Conservation (phyloP, 2,329 filamentous ascomycete genomes). For the Rutstroemia sp. region DNA sequence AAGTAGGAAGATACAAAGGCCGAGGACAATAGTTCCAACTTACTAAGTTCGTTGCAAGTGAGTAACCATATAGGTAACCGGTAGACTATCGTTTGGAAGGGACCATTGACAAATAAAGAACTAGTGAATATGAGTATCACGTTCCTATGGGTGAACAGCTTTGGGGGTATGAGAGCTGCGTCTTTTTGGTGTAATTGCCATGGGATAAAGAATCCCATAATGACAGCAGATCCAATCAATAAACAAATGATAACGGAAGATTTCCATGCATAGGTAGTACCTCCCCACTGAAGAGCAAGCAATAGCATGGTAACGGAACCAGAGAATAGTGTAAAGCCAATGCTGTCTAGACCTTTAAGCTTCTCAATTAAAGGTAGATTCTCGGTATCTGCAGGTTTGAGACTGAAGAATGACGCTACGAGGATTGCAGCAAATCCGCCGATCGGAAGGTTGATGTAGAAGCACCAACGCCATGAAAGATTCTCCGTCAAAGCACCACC, state of each 20-base stretch:
- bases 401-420: not conserved
- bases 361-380: not conserved
- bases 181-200: not conserved
- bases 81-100: constrained; percentile 34
- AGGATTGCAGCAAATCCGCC: constrained; percentile 18
- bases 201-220: constrained; percentile 20
- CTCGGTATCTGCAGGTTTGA: not conserved
- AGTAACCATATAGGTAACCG: constrained; percentile 32
- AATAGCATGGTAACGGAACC: constrained; percentile 24
- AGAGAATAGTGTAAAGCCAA: constrained; percentile 22
- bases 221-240: constrained; percentile 21
- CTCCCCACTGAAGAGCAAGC: constrained; percentile 25
- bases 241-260: constrained; percentile 28
- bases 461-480: constrained; percentile 19
- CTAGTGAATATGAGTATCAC: constrained; percentile 29
- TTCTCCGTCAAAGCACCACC: constrained; percentile 25
- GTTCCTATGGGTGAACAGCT: not conserved
- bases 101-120: constrained; percentile 26
- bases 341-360: not conserved
- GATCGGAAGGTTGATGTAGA: constrained; percentile 33
- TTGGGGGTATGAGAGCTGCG: not conserved
- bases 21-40: not conserved
- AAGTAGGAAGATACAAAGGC: not conserved
- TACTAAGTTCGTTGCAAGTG: not conserved
- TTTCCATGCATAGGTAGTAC: constrained; percentile 20